phyloP scores from a whole-genome alignment of 768 basidiomycete species.

The Termitomyces sp. region DNA sequence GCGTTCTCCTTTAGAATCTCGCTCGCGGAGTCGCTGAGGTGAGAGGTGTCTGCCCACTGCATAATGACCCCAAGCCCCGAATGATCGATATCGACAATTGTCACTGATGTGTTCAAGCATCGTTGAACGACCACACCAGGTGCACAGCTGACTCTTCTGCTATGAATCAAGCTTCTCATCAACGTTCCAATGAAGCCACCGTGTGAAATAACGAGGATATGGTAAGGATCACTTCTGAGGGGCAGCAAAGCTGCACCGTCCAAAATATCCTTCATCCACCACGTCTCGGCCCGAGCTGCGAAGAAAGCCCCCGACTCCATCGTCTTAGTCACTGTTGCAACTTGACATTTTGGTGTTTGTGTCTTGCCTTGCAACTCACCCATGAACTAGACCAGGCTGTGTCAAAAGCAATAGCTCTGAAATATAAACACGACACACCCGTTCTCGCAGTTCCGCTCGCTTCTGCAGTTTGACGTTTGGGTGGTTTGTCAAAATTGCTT shows the following conservation, averaged over 20 bases:
- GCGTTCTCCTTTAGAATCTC: constrained; percentile 41
- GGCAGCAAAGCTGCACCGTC: constrained; percentile 18
- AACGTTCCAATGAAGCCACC: constrained; percentile 58
- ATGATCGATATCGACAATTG: constrained; percentile 48
- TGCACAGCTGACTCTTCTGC: constrained; percentile 29
- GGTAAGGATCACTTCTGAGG: constrained; percentile 20
- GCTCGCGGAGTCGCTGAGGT: constrained; percentile 32
- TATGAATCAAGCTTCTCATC: constrained; percentile 39
- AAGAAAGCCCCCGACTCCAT: constrained; percentile 38
- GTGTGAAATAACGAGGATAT: constrained; percentile 60
- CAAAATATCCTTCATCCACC: constrained; percentile 54
- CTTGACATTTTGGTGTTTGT: constrained; percentile 9
- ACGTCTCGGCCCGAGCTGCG: constrained; percentile 40
- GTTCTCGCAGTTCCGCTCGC: constrained; percentile 52
- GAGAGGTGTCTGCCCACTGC: constrained; percentile 49
- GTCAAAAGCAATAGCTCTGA: not conserved
- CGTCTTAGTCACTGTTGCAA: constrained; percentile 20
- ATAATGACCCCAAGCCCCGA: constrained; percentile 34
- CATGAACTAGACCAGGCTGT: constrained; percentile 13
- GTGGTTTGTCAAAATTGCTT: constrained; percentile 53
- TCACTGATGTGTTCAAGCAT: constrained; percentile 53
- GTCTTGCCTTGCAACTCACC: constrained; percentile 45
- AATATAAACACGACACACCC: constrained; percentile 35
- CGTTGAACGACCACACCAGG: constrained; percentile 26
- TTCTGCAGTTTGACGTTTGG: constrained; percentile 35